Conservation (phyloP, 495 filamentous ascomycete species). For the Immersiella caudata region DNA sequence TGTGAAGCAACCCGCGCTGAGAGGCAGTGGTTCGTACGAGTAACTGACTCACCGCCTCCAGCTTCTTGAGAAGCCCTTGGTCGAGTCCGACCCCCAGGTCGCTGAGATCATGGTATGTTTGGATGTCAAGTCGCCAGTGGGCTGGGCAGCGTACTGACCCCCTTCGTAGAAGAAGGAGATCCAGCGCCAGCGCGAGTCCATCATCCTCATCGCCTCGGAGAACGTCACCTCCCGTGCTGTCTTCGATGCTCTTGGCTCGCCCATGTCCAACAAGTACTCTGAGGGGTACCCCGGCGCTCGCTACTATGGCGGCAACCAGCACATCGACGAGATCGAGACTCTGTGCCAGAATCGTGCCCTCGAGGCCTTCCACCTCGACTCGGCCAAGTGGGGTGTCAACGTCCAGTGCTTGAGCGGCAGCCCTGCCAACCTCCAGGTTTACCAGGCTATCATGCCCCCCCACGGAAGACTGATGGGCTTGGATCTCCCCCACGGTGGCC, state of each 20-base stretch:
- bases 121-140: neutral
- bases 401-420: conserved; percentile 91
- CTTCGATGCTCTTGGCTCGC: conserved; percentile 85
- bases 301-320: conserved; percentile 99
- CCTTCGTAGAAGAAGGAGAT: conserved; percentile 81
- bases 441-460: conserved; percentile 97
- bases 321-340: conserved; percentile 94
- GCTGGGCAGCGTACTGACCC: neutral
- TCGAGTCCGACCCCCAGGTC: conserved; percentile 87
- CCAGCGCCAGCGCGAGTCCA: conserved; percentile 95
- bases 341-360: conserved; percentile 96
- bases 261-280: conserved; percentile 99
- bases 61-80: conserved; percentile 88
- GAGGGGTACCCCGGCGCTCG: conserved; percentile 97
- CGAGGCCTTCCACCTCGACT: conserved; percentile 84
- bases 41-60: conserved; percentile 58
- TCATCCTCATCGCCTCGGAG: conserved; percentile 95
- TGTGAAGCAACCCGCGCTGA: conserved; percentile 39
- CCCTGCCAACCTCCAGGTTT: conserved; percentile 97
- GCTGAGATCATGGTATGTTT: conserved; percentile 85
- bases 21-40: conserved; percentile 12
- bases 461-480: conserved; percentile 97
- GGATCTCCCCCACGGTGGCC: conserved; percentile 95
- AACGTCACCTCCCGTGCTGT: conserved; percentile 89
- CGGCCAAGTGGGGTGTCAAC: conserved; percentile 96